A percentile compares a stretch with the other conserved stretches of the same genome.
These are phyloP conservation scores for Brettanomyces nanus DNA, from an alignment of 805 yeast species.

Conservation along the genomic window DNA sequence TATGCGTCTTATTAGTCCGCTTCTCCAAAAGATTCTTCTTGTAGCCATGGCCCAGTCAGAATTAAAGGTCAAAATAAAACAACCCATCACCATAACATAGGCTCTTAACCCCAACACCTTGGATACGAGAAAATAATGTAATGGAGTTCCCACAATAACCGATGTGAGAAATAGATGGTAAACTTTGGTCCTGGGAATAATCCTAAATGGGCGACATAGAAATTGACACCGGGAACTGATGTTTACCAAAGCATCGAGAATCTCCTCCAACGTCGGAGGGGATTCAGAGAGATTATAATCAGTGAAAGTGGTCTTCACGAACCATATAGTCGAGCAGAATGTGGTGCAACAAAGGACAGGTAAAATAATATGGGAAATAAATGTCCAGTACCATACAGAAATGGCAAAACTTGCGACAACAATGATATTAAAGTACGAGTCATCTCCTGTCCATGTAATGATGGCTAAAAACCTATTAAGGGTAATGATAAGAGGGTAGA, in stretches of 20 bases:
- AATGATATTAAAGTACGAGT: constrained; percentile 38
- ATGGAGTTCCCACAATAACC: constrained; percentile 33
- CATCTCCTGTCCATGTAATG: constrained; percentile 49
- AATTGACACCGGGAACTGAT: constrained; percentile 34
- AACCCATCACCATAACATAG: constrained; percentile 28
- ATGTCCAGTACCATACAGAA: constrained; percentile 36
- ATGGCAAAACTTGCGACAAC: constrained; percentile 31
- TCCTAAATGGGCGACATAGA: constrained; percentile 22
- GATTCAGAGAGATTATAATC: constrained; percentile 3
- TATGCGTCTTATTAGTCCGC: constrained; percentile 31
- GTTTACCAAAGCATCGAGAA: constrained; percentile 38
- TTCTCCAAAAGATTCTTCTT: constrained; percentile 43
- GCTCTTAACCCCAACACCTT: constrained; percentile 26
- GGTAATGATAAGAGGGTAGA: constrained; percentile 39
- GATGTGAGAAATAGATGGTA: constrained; percentile 14
- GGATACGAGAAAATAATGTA: constrained; percentile 31
- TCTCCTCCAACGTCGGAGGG: constrained; percentile 47
- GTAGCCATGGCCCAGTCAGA: constrained; percentile 40
- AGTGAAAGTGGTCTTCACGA: constrained; percentile 29
- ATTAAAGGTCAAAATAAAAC: constrained; percentile 34
- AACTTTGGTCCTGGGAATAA: constrained; percentile 10
- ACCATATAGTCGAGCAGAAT: constrained; percentile 38
- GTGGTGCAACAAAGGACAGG: constrained; percentile 32
- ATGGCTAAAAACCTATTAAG: constrained; percentile 36
- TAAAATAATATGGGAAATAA: constrained; percentile 27